These are phyloP conservation scores for Trametes meyenii DNA, from an alignment of 768 basidiomycete genomes.

Conservation along the genomic window DNA sequence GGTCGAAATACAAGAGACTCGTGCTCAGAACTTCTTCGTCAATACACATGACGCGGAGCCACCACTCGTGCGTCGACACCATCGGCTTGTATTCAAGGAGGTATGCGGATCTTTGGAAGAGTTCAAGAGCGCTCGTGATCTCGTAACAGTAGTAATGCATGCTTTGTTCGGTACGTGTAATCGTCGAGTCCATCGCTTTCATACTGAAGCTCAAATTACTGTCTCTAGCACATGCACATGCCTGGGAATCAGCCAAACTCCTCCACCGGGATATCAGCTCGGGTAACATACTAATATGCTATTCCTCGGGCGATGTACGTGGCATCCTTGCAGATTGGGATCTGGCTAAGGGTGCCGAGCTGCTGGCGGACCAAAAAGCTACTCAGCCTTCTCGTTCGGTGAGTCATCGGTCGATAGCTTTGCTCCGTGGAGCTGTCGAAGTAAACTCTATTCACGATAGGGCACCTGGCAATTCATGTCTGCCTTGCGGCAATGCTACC, in stretches of 20 bases:
- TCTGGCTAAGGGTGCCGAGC: background rate
- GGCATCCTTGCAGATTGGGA: background rate
- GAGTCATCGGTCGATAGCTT: background rate
- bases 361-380: background rate
- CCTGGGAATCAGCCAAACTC: background rate
- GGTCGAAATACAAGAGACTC: background rate
- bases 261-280: constrained; percentile 2
- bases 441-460: background rate
- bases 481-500: background rate
- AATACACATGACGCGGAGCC: background rate
- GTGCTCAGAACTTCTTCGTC: background rate
- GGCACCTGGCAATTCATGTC: constrained; percentile 1
- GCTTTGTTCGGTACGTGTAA: background rate
- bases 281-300: constrained; percentile 1
- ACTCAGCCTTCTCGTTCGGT: background rate
- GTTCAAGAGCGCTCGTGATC: background rate
- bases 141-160: background rate
- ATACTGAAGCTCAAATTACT: background rate
- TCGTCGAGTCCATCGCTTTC: background rate
- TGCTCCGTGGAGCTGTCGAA: background rate
- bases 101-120: background rate
- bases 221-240: background rate
- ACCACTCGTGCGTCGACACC: background rate
- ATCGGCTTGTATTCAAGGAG: background rate
- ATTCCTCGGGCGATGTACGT: background rate